phyloP scores from a whole-genome alignment of 2,329 filamentous ascomycete species.

The Colletotrichum sp. region DNA sequence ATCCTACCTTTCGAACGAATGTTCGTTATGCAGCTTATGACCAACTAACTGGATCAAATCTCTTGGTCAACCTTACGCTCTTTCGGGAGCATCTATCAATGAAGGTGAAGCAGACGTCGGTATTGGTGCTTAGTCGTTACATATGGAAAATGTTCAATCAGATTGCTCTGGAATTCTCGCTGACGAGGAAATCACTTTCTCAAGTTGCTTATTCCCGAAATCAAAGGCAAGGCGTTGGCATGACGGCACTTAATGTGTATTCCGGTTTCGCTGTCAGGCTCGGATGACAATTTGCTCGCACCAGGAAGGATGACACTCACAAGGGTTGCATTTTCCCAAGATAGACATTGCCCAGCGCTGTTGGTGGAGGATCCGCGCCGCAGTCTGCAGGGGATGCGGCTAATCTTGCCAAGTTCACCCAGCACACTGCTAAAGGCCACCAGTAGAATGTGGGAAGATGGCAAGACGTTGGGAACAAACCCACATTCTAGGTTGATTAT shows the following conservation, averaged over 20 bases:
- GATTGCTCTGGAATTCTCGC: not conserved
- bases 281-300: not conserved
- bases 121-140: not conserved
- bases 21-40: not conserved
- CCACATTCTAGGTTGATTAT: not conserved
- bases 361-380: not conserved
- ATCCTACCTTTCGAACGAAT: fast-evolving
- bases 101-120: fast-evolving
- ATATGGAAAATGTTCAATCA: fast-evolving
- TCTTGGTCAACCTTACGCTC: fast-evolving
- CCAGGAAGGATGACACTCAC: not conserved
- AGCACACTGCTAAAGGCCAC: not conserved
- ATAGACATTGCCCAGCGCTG: not conserved
- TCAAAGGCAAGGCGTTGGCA: fast-evolving
- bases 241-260: not conserved
- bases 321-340: not conserved
- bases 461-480: not conserved
- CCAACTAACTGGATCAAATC: not conserved
- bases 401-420: not conserved
- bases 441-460: not conserved
- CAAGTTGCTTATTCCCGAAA: fast-evolving
- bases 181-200: fast-evolving
- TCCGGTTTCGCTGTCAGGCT: fast-evolving
- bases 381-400: not conserved
- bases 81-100: not conserved